Base-by-base conservation (phyloP, 352 stramenopile species). In the Hyaloperonospora brassicae region DNA sequence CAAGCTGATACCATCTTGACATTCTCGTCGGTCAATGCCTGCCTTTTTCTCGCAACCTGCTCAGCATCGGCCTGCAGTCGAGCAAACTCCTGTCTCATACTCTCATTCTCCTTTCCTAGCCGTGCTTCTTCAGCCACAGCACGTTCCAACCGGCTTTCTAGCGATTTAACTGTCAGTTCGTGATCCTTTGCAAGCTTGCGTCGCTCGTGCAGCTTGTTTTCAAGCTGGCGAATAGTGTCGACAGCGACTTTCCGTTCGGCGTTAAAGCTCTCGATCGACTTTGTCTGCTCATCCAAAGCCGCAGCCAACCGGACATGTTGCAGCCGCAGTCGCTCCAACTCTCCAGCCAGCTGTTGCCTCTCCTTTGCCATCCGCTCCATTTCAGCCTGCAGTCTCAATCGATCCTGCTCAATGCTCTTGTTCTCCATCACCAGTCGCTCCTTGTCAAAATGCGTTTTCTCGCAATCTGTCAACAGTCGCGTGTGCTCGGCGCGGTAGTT, bases 401-500 rank as follows among this genome's bases (percentile, higher is more conserved):
- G 73, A n/a, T 86, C 78, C 44, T 81, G 70, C 35, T 84, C 76
- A 1, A 70, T 55, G 12, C 62, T 71, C 31, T 86, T 72, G 1
- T 74, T 59, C 30, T 86, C 78, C 46, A 72, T 64, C 0, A 50
- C 58, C 9, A 78, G 52, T 23, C 73, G 78, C 10, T 85, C 75
- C 40, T 76, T 72, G 4, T 83, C 77, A 47, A 86, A 83, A 8
- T 75, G 70, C 1, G 69, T 55, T 57, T 81, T 77, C 39, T 87
- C 72, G 9, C 70, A 68, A 25, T 88, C 75, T 14, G 60, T 67
- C 47, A 71, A 59, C 17, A 82, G 51, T 12, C 69, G 63, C 40
- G 68, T 74, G 43, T 73, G 68, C 47, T 88, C 75, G 0, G 56
- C 50, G 0, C 73, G 73, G 14, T 83, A 81, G 52, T 72, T 86